Conservation (phyloP, 2,329 filamentous ascomycete genomes). For the Ophiostoma australiae region DNA sequence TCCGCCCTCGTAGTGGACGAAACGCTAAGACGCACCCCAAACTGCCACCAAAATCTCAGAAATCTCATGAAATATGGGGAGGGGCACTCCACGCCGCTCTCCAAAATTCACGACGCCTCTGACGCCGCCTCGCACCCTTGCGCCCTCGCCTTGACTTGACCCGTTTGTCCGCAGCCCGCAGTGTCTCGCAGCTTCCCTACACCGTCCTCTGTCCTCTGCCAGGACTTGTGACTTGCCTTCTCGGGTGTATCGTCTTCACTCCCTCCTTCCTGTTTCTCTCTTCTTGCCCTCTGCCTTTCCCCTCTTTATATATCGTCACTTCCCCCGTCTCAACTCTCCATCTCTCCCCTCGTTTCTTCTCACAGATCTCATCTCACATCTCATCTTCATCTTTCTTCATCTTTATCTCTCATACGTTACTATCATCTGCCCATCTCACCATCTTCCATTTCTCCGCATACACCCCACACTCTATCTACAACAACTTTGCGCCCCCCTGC, state of each 20-base stretch:
- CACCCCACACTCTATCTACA: constrained; percentile 10
- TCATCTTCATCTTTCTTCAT: not conserved
- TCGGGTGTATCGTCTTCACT: not conserved
- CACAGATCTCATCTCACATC: not conserved
- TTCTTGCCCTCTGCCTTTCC: not conserved
- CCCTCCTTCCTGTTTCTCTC: not conserved
- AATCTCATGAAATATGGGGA: not conserved
- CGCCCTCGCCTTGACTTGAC: not conserved
- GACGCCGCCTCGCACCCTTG: not conserved
- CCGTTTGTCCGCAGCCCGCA: not conserved
- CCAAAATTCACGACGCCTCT: constrained; percentile 10
- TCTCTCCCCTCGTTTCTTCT: not conserved
- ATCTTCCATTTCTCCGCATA: constrained; percentile 4
- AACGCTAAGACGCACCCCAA: not conserved
- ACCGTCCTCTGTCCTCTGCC: not conserved
- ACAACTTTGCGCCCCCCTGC: not conserved
- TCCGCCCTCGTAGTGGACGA: not conserved
- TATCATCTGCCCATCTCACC: not conserved
- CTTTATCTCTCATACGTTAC: not conserved
- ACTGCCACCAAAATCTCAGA: not conserved
- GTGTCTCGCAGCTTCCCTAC: not conserved
- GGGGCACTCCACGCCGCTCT: not conserved
- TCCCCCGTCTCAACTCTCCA: not conserved
- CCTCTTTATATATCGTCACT: not conserved
- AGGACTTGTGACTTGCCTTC: not conserved